Percentiles rank a stretch among this genome's conserved stretches.
Conservation (phyloP, 106 monocot species). For the Narthecium ossifragum region DNA sequence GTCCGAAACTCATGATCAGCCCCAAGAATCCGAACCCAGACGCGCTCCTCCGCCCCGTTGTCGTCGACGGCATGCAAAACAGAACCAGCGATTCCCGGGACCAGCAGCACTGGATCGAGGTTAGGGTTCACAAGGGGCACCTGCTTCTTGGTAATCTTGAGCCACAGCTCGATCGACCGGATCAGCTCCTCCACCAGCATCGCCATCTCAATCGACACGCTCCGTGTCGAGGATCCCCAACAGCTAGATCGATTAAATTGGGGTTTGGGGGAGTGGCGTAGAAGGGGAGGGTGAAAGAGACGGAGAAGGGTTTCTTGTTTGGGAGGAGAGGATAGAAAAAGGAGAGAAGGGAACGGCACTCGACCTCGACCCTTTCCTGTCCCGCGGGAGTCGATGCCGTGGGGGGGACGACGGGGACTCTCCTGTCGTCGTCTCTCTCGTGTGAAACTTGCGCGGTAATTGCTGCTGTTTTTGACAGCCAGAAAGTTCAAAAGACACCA, state of each 20-base stretch:
- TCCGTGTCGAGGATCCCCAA: not conserved
- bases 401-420: no score
- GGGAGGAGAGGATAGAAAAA: not conserved
- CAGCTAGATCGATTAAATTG: not conserved
- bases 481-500: no score
- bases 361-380: no score
- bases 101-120: conserved; percentile 62
- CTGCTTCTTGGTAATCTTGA: conserved; percentile 35
- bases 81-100: conserved; percentile 68
- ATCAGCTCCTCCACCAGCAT: conserved; percentile 52
- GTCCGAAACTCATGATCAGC: conserved; percentile 11
- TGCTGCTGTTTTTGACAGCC: no score
- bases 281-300: not conserved
- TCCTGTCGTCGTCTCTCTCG: no score
- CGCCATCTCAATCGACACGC: conserved; percentile 9
- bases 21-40: conserved; percentile 1
- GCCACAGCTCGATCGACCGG: conserved; percentile 45
- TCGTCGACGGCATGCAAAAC: conserved; percentile 49
- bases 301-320: no score
- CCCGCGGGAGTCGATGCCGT: no score
- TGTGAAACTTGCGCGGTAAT: no score
- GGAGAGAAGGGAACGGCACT: not conserved
- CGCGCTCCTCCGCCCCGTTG: conserved; percentile 35
- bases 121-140: conserved; percentile 24
- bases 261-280: not conserved